Base-by-base conservation (phyloP, 2,329 filamentous ascomycete genomes). In the Fusarium buharicum region DNA sequence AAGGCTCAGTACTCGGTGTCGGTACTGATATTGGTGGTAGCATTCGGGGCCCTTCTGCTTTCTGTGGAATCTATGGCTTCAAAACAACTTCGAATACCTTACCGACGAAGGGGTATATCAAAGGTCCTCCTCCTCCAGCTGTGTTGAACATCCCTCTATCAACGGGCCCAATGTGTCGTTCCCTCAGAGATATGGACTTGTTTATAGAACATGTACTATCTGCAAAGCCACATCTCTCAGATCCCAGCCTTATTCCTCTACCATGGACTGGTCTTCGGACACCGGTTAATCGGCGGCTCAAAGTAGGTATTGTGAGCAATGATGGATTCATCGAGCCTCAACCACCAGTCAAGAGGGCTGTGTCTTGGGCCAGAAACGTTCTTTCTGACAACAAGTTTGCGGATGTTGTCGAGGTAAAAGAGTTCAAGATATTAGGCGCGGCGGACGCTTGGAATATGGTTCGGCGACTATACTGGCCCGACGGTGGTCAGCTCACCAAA, bases 381-480 rank as follows among this genome's bases (percentile, higher is more conserved):
- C 39, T 67, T 0, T 40, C 60, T 0, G 62, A 70, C 11, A 65
- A 71, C 5, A 63, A 62, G 3, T 47, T 61, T 6, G 41, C 62
- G 1, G 48, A 44, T 0, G 9, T 56, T 1, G 34, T 79, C 9
- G 67, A 76, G 28, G 39, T 79, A 10, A 79, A 77, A 50, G 24
- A 61, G 0, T 80, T 79, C 55, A 67, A 50, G 2, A 73, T 76
- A 0, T 72, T 70, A n/a, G 68, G 71, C 3, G 65, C 68, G 1
- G 63, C 64, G 20, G 62, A 77, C 16, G 73, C 72, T 0, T 73
- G 68, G 58, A 30, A 36, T 0, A 72, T 64, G 64, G 76, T 80
- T 61, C 60, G 73, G 43, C 60, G 59, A 4, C 75, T 81, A 12
- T 83, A 83, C 72, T 83, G 78, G 69, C 81, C 81, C 0, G 80